Percentiles rank a stretch among this genome's conserved stretches.
Conservation (phyloP, 148 eudicot genomes). For the Persicaria tinctoria region DNA sequence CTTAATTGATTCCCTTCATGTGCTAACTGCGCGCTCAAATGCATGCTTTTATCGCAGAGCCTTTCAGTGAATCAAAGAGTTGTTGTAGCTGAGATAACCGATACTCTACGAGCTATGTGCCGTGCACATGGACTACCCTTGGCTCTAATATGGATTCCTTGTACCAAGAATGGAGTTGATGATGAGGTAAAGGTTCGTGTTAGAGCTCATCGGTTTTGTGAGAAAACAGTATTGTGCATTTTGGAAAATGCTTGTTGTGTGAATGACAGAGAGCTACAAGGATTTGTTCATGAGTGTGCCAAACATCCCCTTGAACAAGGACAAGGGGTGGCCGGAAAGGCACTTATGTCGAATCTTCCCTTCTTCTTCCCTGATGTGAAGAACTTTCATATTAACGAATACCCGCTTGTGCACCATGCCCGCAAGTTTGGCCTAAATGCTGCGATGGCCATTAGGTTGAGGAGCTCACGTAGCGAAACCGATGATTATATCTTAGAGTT, state of each 20-base stretch:
- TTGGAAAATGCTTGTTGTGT: conserved; percentile 67
- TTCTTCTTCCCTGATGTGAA: conserved; percentile 67
- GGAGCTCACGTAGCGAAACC: conserved; percentile 61
- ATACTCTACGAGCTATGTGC: conserved; percentile 79
- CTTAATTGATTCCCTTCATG: background rate
- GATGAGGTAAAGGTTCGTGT: conserved; percentile 31
- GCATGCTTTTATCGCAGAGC: conserved; percentile 33
- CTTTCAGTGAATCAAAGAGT: conserved; percentile 54
- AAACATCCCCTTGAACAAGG: conserved; percentile 77
- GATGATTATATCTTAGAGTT: conserved; percentile 87
- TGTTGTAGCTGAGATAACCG: conserved; percentile 75
- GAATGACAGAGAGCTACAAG: conserved; percentile 51
- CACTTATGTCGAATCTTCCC: conserved; percentile 69
- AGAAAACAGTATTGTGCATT: conserved; percentile 46
- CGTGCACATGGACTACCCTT: conserved; percentile 84
- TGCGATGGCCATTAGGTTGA: conserved; percentile 74
- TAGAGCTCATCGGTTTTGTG: conserved; percentile 17
- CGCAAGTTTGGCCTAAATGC: conserved; percentile 65
- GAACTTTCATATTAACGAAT: conserved; percentile 55
- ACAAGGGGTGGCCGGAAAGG: conserved; percentile 81
- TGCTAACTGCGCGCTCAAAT: background rate
- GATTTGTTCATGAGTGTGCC: conserved; percentile 64
- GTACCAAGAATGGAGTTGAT: conserved; percentile 37
- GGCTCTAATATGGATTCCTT: conserved; percentile 92
- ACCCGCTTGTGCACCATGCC: conserved; percentile 90